phyloP scores from a whole-genome alignment of 139 green algal genomes.

The Desmodesmus armatus region DNA sequence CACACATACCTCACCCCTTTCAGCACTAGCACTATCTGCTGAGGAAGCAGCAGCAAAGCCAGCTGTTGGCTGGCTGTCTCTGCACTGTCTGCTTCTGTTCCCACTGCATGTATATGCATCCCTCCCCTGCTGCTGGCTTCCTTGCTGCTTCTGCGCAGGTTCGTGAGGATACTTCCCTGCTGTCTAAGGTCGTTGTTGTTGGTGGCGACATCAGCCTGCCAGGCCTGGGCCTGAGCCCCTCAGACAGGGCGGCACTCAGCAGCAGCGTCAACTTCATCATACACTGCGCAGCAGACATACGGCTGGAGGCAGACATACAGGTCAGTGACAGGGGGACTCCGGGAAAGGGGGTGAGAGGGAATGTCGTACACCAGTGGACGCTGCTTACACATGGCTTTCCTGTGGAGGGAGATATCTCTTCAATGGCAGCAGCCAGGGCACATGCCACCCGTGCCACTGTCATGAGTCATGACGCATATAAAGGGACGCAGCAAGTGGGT shows the following conservation, averaged over 20 bases:
- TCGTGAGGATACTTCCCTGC: background rate
- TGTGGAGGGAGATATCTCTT: too few species aligned
- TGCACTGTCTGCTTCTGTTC: too few species aligned
- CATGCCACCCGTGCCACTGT: too few species aligned
- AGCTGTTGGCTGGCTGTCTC: too few species aligned
- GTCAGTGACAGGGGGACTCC: too few species aligned
- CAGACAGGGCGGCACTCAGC: background rate
- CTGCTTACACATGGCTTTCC: too few species aligned
- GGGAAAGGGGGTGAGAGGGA: too few species aligned
- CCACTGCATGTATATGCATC: background rate
- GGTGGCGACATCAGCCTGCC: conserved; percentile 43
- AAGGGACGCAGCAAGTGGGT: too few species aligned
- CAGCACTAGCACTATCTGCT: background rate
- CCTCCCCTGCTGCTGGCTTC: background rate
- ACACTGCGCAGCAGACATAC: conserved; percentile 57
- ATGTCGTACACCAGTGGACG: background rate
- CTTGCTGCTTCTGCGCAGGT: conserved; percentile 8
- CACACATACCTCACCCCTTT: background rate
- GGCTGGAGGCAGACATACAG: conserved; percentile 67
- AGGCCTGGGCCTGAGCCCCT: conserved; percentile 17
- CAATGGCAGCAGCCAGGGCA: too few species aligned
- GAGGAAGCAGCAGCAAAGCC: background rate
- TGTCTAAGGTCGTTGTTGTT: conserved; percentile 26
- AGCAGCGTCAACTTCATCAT: conserved; percentile 27
- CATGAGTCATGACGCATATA: too few species aligned